Evolutionary conservation across 2,329 filamentous ascomycete species (phyloP), one percentile per base, ranked within the genome.

Genomic region (Alternaria triticina): DNA sequence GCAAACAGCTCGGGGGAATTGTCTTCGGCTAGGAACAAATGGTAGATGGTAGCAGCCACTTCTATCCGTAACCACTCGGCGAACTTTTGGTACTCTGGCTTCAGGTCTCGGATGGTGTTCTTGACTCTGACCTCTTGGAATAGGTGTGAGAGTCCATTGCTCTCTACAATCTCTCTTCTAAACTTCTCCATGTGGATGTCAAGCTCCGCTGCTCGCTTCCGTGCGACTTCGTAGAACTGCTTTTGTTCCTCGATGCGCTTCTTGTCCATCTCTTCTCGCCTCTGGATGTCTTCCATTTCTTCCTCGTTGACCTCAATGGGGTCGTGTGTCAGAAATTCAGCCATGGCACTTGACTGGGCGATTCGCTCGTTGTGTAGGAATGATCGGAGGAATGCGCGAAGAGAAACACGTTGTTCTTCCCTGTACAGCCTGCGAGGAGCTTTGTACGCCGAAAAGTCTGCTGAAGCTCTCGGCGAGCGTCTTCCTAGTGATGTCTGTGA

Each of bases 21-120:
- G 82, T 99, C 96, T 79, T 99, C 96, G 6, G 96, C 96, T 47
- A 99, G 86, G 85, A 99, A 99, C 33, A 99, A 85, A 79, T 99
- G 96, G 77, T 99, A 99, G 62, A 98, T 89, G 22, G 96, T 97
- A 44, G 96, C 96, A 23, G 96, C 96, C 52, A 99, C 90, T 82
- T 99, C 96, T 74, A 99, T 99, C 43, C 96, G 90, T 54, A 98
- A 84, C 96, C 96, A 99, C 80, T 99, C 96, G 17, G 95, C 95
- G 77, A 99, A 98, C 79, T 98, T 99, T 75, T 96, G 92, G 79
- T 98, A 98, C 78, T 98, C 94, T 11, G 96, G 90, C 75, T 93
- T 97, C 57, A 99, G 86, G 70, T 97, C 93, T 67, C 89, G 87
- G 57, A 99, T 95, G 5, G 88, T 93, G 63, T 92, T 86, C 83